These are phyloP conservation scores for Apiospora aurea DNA, from an alignment of 2,329 filamentous ascomycete genomes.

Conservation along the genomic window DNA sequence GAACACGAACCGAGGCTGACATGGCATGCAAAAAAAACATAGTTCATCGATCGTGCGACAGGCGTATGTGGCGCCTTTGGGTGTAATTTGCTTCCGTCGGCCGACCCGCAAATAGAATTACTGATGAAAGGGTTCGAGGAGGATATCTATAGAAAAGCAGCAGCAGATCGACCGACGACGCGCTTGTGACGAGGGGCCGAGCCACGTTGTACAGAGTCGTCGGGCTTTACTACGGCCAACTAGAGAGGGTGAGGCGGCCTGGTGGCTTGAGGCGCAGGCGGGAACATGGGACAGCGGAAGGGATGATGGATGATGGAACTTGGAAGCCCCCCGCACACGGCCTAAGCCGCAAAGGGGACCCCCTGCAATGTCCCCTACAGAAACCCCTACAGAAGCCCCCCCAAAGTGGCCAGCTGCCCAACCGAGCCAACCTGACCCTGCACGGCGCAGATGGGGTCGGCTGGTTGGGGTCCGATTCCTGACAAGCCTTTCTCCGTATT, in stretches of 20 bases:
- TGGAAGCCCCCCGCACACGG: too few relatives aligned
- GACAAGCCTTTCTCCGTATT: neutral
- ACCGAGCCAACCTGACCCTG: neutral
- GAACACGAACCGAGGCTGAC: constrained; percentile 14
- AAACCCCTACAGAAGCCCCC: neutral
- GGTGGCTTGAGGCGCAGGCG: neutral
- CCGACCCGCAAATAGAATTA: constrained; percentile 24
- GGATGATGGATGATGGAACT: neutral
- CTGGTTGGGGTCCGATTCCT: neutral
- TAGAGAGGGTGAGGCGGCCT: constrained; percentile 3
- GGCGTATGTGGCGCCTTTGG: constrained; percentile 29
- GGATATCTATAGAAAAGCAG: constrained; percentile 23
- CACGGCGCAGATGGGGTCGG: neutral
- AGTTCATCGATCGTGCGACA: constrained; percentile 27
- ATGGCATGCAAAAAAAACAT: neutral
- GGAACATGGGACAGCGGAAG: neutral
- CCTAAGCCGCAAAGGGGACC: neutral
- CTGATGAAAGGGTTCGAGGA: constrained; percentile 27
- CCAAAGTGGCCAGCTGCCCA: neutral
- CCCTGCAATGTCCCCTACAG: neutral
- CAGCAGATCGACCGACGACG: constrained; percentile 7
- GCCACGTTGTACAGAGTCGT: constrained; percentile 2
- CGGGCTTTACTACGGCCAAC: neutral
- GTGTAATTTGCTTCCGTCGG: constrained; percentile 25
- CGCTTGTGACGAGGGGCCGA: neutral